These are phyloP conservation scores for Penicillium lividum DNA, from an alignment of 495 filamentous ascomycete genomes.

Conservation along the genomic window DNA sequence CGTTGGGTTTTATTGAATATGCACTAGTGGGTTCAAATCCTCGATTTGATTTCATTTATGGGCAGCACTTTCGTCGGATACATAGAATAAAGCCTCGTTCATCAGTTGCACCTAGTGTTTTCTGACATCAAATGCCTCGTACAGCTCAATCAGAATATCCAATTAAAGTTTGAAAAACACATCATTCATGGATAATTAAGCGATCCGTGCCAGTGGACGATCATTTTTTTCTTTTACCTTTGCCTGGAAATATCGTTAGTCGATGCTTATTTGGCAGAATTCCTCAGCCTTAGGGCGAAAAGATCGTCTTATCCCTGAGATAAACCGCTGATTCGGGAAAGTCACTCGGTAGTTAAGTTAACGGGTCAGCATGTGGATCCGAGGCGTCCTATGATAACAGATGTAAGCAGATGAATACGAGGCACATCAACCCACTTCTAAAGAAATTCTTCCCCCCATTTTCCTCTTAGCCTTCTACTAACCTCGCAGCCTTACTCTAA, in stretches of 20 bases:
- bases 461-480: background rate
- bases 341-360: background rate
- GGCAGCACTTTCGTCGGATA: background rate
- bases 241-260: background rate
- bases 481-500: background rate
- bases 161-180: background rate
- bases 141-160: background rate
- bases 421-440: background rate
- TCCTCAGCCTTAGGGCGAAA: background rate
- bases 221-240: background rate
- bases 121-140: background rate
- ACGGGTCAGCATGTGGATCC: conserved; percentile 5
- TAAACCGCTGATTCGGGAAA: background rate
- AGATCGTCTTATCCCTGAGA: background rate
- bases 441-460: background rate
- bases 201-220: background rate
- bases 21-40: no score
- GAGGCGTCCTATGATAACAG: background rate
- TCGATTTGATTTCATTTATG: no score
- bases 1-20: no score
- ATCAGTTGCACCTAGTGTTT: no score
- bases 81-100: background rate
- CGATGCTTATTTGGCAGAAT: background rate
- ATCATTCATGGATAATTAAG: background rate
- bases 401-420: background rate